A percentile compares a stretch with the other conserved stretches of the same genome.
Evolutionary conservation across 805 yeast species (phyloP).

Genomic region (Teunomyces lycoperdinae): DNA sequence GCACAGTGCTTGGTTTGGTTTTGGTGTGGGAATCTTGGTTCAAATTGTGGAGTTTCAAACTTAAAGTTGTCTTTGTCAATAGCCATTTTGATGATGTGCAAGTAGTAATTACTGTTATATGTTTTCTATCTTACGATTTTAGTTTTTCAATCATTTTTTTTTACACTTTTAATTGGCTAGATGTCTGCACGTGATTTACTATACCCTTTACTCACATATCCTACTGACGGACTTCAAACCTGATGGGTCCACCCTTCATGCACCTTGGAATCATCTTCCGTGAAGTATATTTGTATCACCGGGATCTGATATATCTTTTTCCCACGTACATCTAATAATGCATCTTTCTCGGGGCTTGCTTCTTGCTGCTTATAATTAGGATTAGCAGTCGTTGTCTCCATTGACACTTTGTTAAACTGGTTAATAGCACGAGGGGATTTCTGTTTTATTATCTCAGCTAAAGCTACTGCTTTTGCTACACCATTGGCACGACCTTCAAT

Average conservation of each 20-base stretch:
- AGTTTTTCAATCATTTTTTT: conserved; percentile 7
- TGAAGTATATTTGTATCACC: conserved; percentile 16
- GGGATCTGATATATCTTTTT: conserved; percentile 19
- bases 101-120: neutral
- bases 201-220: neutral
- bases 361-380: neutral
- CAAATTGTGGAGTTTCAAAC: conserved; percentile 54
- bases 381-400: neutral
- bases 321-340: conserved; percentile 16
- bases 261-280: neutral
- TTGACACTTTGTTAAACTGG: conserved; percentile 17
- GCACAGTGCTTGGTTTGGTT: conserved; percentile 99
- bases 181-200: conserved; percentile 2
- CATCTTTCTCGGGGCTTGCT: conserved; percentile 5
- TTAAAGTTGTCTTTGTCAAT: conserved; percentile 27
- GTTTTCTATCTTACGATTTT: conserved; percentile 12
- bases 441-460: conserved; percentile 20
- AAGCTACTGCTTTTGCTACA: conserved; percentile 17
- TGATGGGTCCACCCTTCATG: conserved; percentile 16
- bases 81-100: conserved; percentile 15
- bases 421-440: conserved; percentile 2
- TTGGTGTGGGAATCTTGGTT: conserved; percentile 93
- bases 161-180: conserved; percentile 9
- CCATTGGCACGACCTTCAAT: conserved; percentile 17
- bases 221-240: neutral